Evolutionary conservation across 2,329 filamentous ascomycete species (phyloP), one percentile per base, ranked within the genome.

Genomic region (Calonectria pauciramosa): DNA sequence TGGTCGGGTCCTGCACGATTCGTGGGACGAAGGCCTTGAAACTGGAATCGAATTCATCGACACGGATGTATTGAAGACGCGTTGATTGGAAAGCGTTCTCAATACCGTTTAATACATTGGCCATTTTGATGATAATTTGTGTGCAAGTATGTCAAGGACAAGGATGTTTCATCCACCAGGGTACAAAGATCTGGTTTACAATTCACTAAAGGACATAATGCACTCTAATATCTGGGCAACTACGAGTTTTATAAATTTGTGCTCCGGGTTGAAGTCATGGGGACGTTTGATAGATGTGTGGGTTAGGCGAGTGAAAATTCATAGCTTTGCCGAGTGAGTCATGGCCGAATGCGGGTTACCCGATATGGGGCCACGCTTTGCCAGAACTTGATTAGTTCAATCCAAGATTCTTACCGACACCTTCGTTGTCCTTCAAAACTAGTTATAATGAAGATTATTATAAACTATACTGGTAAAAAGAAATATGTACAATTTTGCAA

Each of bases 11-110:
- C 47, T 77, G 70, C 20, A 49, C 36, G 8, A 77, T 59, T 34
- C 59, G 68, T 4, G 72, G 72, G 5, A 77, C 44, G 23, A 76
- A 77, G 0, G 54, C 49, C 28, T 73, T 71, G 13, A 75, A 60
- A 3, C 67, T 18, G 14, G 70, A 47, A 34, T 77, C 68, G 2
- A 44, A 63, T n/a, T 65, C 67, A 23, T 76, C 68, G n/a, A 66
- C 70, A 11, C 59, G 49, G 14, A 76, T 54, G 60, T 77, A 77
- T 14, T 59, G 74, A 4, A 77, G 70, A 4, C 76, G 72, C 4
- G 41, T 28, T 16, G 76, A 77, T 54, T 66, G 64, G 30, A 67
- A 76, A 3, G 72, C 69, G n/a, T 71, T 63, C 47, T 60, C 70
- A 14, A 77, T 72, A 2, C 68, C 73, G 16, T 74, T 47, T 1